phyloP scores from a whole-genome alignment of 1,139 yeast species.

The Zygotorulaspora mrakii region DNA sequence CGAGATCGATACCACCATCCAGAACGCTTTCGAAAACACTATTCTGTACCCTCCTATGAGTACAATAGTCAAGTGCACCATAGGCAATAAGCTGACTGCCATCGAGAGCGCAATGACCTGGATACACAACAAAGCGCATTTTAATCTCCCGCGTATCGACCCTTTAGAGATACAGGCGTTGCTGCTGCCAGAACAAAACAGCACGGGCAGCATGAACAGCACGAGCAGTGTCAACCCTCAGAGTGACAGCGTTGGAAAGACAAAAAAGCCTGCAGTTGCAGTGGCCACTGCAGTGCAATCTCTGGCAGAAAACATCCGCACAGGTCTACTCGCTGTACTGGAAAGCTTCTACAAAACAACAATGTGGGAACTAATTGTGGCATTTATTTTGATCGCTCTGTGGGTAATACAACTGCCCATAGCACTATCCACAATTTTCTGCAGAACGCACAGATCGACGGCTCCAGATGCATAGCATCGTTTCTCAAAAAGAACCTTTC shows the following conservation, averaged over 20 bases:
- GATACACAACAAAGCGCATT: constrained; percentile 62
- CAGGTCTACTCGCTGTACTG: constrained; percentile 31
- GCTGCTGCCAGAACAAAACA: constrained; percentile 4
- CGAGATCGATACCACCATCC: constrained; percentile 53
- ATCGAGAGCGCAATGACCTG: constrained; percentile 73
- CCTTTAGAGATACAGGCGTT: constrained; percentile 29
- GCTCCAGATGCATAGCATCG: not conserved
- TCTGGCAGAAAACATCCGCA: constrained; percentile 32
- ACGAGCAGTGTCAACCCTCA: not conserved
- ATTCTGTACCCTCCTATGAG: constrained; percentile 60
- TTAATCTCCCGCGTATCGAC: constrained; percentile 55
- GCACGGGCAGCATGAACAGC: constrained; percentile 7
- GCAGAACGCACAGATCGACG: not conserved
- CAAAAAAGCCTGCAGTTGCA: not conserved
- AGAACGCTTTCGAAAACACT: constrained; percentile 61
- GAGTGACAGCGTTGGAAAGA: not conserved
- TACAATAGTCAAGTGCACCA: constrained; percentile 69
- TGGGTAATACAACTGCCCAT: constrained; percentile 15
- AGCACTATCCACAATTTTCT: constrained; percentile 9
- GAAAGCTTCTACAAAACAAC: constrained; percentile 40
- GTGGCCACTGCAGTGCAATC: constrained; percentile 2
- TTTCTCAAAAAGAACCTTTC: too few relatives aligned
- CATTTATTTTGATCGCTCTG: constrained; percentile 42
- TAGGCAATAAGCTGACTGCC: constrained; percentile 65
- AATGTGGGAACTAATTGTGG: constrained; percentile 45